Base-by-base conservation (phyloP, 257 asterid genomes). In the Apocynum venetum region DNA sequence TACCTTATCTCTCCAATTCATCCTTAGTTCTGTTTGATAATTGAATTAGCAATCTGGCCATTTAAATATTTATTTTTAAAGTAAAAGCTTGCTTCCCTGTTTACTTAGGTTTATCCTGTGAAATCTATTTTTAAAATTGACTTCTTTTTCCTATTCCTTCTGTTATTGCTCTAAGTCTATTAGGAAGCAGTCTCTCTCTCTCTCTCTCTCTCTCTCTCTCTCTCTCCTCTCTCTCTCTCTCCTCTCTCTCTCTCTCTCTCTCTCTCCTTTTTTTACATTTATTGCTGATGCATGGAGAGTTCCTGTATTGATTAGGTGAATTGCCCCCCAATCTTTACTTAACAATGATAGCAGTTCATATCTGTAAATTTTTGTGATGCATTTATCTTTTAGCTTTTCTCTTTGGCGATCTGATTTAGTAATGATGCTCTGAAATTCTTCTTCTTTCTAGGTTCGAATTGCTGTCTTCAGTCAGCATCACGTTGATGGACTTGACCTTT, bases 391-490 rank as follows among this genome's bases (percentile, higher is more conserved):
- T 71, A 55, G 25, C 60, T 4, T 20, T 31, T 78, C 20, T 51
- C 19, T 31, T 43, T 44, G 49, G 25, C 4, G 4, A 13, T 72
- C 11, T 12, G 31, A 52, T 25, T 67, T 64, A n/a, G 41, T 70
- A 47, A 31, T 56, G 47, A 6, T 13, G 41, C 17, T 53, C 2
- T 53, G 60, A 76, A 60, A 25, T 25, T 25, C 17, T 44, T 55
- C 55, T 56, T 80, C 52, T 61, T 59, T 77, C 72, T 84, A 94
- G 98, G 98, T 94, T 56, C 96, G 98, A 52, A 94, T 94, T 83
- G 97, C 98, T 69, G 98, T 94, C 77, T 92, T 94, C 84, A 93
- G 89, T 81, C 99, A 93, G 89, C 98, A 93, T 77, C 99, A 95
- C 56, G 98, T 95, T 71, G 99, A 95, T 81, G 99, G 99, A 66